Conservation (phyloP, 2,329 filamentous ascomycete genomes). For the Fragosphaeria purpurea region DNA sequence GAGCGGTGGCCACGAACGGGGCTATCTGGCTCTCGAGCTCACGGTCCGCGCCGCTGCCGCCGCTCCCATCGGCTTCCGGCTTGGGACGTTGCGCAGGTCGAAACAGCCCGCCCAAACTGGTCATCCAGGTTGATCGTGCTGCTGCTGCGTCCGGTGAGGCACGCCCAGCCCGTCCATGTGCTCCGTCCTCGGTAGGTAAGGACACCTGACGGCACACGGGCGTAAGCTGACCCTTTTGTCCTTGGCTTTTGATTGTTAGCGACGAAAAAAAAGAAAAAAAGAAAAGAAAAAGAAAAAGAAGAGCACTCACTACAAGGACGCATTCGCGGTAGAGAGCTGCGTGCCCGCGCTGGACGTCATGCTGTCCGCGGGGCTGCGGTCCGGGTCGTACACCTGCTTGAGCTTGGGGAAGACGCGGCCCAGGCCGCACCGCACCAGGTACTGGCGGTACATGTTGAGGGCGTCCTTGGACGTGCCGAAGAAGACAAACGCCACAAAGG, state of each 20-base stretch:
- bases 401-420: constrained; percentile 34
- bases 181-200: too few species aligned
- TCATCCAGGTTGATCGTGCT: too few species aligned
- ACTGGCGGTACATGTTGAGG: constrained; percentile 35
- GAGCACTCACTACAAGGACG: not conserved
- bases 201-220: too few species aligned
- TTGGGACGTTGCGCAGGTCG: too few species aligned
- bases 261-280: not conserved
- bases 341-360: not conserved
- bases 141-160: too few species aligned
- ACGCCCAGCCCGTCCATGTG: too few species aligned
- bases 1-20: too few species aligned
- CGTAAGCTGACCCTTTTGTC: not conserved
- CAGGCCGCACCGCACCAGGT: constrained; percentile 30
- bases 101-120: too few species aligned
- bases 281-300: not conserved
- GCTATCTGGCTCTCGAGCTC: too few species aligned
- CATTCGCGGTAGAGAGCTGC: not conserved
- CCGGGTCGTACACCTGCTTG: constrained; percentile 20
- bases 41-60: too few species aligned
- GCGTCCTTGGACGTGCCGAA: constrained; percentile 48
- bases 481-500: constrained; percentile 39
- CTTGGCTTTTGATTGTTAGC: not conserved
- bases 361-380: constrained; percentile 8
- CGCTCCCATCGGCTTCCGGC: too few species aligned